Percentiles rank a stretch among this genome's conserved stretches.
phyloP scores from a whole-genome alignment of 345 rosid genomes.

The Hevea brasiliensis region DNA sequence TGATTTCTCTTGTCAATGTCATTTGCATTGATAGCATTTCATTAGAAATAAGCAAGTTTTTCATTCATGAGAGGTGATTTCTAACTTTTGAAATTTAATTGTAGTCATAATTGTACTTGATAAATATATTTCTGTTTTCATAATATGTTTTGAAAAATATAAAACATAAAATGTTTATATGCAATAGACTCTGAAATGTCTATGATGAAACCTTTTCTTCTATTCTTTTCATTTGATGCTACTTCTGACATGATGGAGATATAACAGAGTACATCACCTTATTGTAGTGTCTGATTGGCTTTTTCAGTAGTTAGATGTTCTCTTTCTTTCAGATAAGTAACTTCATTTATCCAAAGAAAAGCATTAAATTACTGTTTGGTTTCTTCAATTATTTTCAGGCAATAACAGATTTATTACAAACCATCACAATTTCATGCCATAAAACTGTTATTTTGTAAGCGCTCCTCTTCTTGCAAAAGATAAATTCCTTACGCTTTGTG shows the following conservation, averaged over 20 bases:
- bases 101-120: not conserved
- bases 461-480: not conserved
- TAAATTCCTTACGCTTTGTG: not conserved
- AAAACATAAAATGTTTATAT: not conserved
- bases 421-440: not conserved
- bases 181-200: not conserved
- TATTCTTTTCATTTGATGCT: not conserved
- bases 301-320: not conserved
- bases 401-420: not conserved
- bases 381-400: not conserved
- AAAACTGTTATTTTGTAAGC: not conserved
- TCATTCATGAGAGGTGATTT: not conserved
- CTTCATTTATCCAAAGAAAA: not conserved
- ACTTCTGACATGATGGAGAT: not conserved
- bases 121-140: not conserved
- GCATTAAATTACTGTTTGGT: not conserved
- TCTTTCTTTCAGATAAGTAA: not conserved
- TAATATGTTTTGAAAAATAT: constrained; percentile 1
- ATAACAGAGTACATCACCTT: not conserved
- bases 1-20: not conserved
- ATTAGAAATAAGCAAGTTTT: not conserved
- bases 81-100: not conserved
- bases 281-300: not conserved
- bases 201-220: not conserved
- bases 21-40: not conserved